Conservation (phyloP, 2,329 filamentous ascomycete species). For the Pseudodiploospora longispora region DNA sequence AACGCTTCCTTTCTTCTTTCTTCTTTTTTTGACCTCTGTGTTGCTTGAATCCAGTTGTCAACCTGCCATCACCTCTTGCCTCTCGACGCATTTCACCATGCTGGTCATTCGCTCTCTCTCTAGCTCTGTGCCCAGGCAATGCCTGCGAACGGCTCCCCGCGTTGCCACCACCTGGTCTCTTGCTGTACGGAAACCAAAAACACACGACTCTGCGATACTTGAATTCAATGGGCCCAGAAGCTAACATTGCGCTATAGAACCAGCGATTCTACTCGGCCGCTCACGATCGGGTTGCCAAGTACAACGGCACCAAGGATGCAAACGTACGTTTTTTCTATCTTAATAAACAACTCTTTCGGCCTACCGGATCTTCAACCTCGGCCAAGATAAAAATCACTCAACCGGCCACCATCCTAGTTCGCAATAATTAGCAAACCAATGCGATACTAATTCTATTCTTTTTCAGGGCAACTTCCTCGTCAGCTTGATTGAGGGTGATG, state of each 20-base stretch:
- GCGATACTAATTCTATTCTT: conserved; percentile 15
- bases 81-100: conserved; percentile 51
- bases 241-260: conserved; percentile 27
- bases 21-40: conserved; percentile 16
- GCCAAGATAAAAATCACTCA: conserved; percentile 35
- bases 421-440: conserved; percentile 5
- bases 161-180: conserved; percentile 35
- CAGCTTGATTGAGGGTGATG: conserved; percentile 96
- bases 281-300: conserved; percentile 76
- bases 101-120: conserved; percentile 72
- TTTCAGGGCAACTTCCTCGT: conserved; percentile 86
- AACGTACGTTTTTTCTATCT: conserved; percentile 55
- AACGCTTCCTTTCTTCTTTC: conserved; percentile 9
- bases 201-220: conserved; percentile 1
- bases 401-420: conserved; percentile 4
- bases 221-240: background rate
- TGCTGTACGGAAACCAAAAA: conserved; percentile 21
- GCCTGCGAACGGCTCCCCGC: conserved; percentile 60
- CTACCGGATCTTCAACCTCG: conserved; percentile 12
- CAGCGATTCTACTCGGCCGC: conserved; percentile 57
- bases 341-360: conserved; percentile 5
- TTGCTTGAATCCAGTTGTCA: conserved; percentile 12
- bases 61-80: conserved; percentile 8
- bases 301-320: conserved; percentile 80
- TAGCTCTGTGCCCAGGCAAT: conserved; percentile 68